phyloP scores from a whole-genome alignment of 768 basidiomycete species.

The Amylocystis lapponica region DNA sequence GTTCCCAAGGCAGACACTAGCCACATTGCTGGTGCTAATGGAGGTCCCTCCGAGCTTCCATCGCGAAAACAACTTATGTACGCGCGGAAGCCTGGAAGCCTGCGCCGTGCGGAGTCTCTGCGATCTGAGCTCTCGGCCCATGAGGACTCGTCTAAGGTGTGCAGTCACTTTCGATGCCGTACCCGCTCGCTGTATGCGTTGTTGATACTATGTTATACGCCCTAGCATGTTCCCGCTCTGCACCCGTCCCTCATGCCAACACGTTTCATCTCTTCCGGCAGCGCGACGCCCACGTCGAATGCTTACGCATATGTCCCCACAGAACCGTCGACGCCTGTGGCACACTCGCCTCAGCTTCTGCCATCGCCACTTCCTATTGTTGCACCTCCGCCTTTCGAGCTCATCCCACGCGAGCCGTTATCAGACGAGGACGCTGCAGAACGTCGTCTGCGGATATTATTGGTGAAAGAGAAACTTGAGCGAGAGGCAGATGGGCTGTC shows the following conservation, averaged over 20 bases:
- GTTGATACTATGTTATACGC: neutral
- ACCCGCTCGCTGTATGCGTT: neutral
- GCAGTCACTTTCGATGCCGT: neutral
- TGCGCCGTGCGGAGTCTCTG: conserved; percentile 36
- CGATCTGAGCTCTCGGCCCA: conserved; percentile 24
- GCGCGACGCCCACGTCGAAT: neutral
- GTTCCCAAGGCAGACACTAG: neutral
- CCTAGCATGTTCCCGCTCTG: neutral
- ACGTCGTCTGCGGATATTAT: conserved; percentile 33
- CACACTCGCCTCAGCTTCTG: neutral
- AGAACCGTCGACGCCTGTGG: conserved; percentile 11
- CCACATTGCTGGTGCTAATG: too few species aligned
- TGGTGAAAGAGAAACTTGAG: conserved; percentile 35
- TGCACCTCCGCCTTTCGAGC: conserved; percentile 41
- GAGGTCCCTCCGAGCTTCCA: conserved; percentile 1
- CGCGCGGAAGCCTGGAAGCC: conserved; percentile 33
- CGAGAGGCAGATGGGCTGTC: conserved; percentile 33
- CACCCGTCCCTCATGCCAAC: neutral
- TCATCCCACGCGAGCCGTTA: conserved; percentile 25
- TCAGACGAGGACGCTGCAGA: conserved; percentile 40
- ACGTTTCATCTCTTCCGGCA: neutral
- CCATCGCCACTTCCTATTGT: conserved; percentile 40
- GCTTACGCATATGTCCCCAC: conserved; percentile 9
- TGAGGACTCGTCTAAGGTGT: conserved; percentile 7
- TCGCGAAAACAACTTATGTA: conserved; percentile 4